These are phyloP conservation scores for Cynara cardunculus DNA, from an alignment of 129 eudicot genomes.

Conservation along the genomic window DNA sequence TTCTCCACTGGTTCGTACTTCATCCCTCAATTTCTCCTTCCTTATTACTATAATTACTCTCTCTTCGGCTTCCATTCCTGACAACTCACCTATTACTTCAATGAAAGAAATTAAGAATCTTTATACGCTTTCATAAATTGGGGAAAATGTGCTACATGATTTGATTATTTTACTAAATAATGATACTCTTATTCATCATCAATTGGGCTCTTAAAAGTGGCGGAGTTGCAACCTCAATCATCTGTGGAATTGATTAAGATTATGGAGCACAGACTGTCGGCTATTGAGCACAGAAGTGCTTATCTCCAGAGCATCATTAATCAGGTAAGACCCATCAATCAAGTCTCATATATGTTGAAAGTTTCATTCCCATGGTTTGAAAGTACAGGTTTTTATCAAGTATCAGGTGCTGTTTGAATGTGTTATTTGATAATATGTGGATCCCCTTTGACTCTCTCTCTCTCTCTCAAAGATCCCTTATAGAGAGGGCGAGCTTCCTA, in stretches of 20 bases:
- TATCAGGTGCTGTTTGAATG: background rate
- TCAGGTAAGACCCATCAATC: constrained; percentile 51
- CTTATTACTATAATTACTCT: background rate
- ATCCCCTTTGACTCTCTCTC: background rate
- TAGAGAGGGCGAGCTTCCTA: background rate
- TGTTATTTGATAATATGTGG: background rate
- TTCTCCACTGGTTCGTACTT: constrained; percentile 30
- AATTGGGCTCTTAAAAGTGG: constrained; percentile 7
- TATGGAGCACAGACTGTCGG: constrained; percentile 68
- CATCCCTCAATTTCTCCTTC: background rate
- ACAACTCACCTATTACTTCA: too few species aligned
- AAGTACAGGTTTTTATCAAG: background rate
- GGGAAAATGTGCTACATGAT: background rate
- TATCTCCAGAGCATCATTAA: constrained; percentile 47
- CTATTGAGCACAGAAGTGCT: constrained; percentile 65
- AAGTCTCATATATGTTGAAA: background rate
- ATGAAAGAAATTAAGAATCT: too few species aligned
- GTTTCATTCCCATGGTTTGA: background rate
- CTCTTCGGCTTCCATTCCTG: background rate
- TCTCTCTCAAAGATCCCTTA: background rate
- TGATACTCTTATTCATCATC: background rate
- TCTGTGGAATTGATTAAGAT: constrained; percentile 61
- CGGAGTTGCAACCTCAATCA: constrained; percentile 53
- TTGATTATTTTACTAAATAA: background rate
- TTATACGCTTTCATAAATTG: background rate